Evolutionary conservation across 768 basidiomycete species (phyloP), one percentile per base, ranked within the genome.

Genomic region (Lactarius quietus): DNA sequence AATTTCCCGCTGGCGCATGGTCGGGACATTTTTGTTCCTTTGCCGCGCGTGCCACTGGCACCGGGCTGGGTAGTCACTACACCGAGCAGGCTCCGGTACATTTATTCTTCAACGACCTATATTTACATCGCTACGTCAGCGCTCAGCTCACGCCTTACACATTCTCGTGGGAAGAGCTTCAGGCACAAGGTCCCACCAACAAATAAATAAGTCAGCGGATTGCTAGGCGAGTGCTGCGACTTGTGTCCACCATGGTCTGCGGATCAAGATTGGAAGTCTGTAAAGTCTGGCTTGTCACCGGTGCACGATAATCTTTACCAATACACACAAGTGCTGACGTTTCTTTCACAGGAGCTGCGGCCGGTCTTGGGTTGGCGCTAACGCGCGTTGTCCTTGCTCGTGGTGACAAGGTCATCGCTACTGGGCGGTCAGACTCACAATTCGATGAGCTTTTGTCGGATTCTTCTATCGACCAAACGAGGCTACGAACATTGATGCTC

Each of bases 231-330:
- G 18, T 56, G 12, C 10, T 23, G 8, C 12, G 17, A 28, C 12
- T 38, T 48, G n/a, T 58, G 17, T 38, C n/a, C 31, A 31, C 20
- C 38, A 64, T 64, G 48, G 33, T 31, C 26, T 15, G 26, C 26
- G 35, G 28, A 53, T 18, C 48, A 26, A 51, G 48, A 51, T 26
- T 26, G 14, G 48, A 26, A 9, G 48, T 7, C 26, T 14, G 54
- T 36, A 63, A 55, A 54, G 62, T 67, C 17, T 67, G 66, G 61
- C 41, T 67, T 31, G 38, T 67, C 57, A 67, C 66, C 26, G 61
- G 66, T 67, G 51, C 61, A 52, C 51, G 6, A 45, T 23, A 8
- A 33, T 12, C 14, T 33, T 48, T 35, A n/a, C 20, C 23, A 15
- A 15, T 15, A 26, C 23, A 14, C 6, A 6, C n/a, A 51, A 23